phyloP scores from a whole-genome alignment of 208 protist species.

The Crithidia fasciculata region DNA sequence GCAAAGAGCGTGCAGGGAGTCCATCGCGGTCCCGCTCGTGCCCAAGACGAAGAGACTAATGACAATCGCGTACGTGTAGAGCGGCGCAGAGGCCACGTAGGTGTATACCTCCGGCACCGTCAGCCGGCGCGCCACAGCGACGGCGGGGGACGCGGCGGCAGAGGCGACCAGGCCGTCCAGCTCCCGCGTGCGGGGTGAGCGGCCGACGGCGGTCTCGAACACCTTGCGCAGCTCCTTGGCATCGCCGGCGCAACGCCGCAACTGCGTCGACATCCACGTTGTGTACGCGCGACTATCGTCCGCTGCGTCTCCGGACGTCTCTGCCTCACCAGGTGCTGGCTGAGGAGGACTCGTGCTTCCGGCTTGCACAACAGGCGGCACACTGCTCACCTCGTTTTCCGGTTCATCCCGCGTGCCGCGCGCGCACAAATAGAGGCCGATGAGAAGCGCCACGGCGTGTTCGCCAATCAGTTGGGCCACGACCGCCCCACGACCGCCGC shows the following conservation, averaged over 20 bases:
- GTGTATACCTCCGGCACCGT: slow-evolving; percentile 14
- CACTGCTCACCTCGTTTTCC: not conserved
- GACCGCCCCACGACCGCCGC: not conserved
- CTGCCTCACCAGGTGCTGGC: too few relatives aligned
- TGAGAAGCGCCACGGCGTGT: slow-evolving; percentile 13
- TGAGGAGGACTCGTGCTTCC: too few relatives aligned
- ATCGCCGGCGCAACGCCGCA: slow-evolving; percentile 14
- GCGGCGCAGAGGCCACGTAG: slow-evolving; percentile 12
- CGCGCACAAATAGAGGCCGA: slow-evolving; percentile 16
- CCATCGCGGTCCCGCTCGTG: slow-evolving; percentile 22
- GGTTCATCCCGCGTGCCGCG: not conserved
- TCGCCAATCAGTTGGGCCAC: slow-evolving; percentile 16
- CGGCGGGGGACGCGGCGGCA: not conserved
- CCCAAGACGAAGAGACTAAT: slow-evolving; percentile 32
- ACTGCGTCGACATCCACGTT: slow-evolving; percentile 13
- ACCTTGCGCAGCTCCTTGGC: slow-evolving; percentile 1
- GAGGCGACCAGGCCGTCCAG: slow-evolving; percentile 7
- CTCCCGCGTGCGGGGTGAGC: slow-evolving; percentile 21
- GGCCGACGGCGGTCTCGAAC: slow-evolving; percentile 27
- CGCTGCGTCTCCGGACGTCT: not conserved
- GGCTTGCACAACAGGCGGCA: not conserved
- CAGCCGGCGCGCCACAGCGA: slow-evolving; percentile 3
- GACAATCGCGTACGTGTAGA: slow-evolving; percentile 31
- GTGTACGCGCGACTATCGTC: not conserved
- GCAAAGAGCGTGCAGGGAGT: slow-evolving; percentile 20